Evolutionary conservation across 2,329 filamentous ascomycete species (phyloP).

Genomic region (Chaetomiaceae sp.): DNA sequence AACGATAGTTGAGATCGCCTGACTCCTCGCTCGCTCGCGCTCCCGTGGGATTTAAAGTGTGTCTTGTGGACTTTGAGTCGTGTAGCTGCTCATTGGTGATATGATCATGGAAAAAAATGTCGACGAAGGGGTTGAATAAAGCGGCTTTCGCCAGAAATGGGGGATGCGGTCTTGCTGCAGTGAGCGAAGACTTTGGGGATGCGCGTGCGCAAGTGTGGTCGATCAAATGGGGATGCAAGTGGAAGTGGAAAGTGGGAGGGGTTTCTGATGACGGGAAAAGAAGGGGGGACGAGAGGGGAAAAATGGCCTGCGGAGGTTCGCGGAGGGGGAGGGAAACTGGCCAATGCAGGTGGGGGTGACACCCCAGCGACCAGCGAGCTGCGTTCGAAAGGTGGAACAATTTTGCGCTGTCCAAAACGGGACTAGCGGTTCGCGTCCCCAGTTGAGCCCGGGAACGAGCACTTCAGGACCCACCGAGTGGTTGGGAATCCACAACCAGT

Average conservation of each 20-base stretch:
- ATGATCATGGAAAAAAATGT: conserved; percentile 53
- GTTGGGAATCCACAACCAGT: conserved; percentile 20
- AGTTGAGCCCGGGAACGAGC: conserved; percentile 20
- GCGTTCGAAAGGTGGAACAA: conserved; percentile 21
- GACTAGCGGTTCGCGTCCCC: conserved; percentile 21
- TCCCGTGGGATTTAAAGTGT: conserved; percentile 69
- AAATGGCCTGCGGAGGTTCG: conserved; percentile 26
- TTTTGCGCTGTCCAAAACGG: conserved; percentile 24
- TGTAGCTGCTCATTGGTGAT: conserved; percentile 51
- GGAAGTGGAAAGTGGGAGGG: conserved; percentile 29
- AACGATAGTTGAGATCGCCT: conserved; percentile 59
- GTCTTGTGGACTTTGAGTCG: conserved; percentile 51
- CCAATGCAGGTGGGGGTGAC: conserved; percentile 25
- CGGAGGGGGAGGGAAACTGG: conserved; percentile 19
- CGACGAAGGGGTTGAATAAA: conserved; percentile 36
- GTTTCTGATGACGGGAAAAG: conserved; percentile 24
- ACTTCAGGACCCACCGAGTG: conserved; percentile 20
- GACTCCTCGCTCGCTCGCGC: conserved; percentile 55
- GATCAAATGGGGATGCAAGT: conserved; percentile 28
- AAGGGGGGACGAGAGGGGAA: conserved; percentile 27
- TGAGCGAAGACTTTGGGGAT: conserved; percentile 27
- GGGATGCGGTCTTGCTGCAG: conserved; percentile 29
- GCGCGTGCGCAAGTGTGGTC: conserved; percentile 5
- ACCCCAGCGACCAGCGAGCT: conserved; percentile 15
- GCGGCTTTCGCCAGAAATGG: conserved; percentile 31